phyloP scores from a whole-genome alignment of 1,284 basidiomycete genomes.

The Ceratobasidium sp. region DNA sequence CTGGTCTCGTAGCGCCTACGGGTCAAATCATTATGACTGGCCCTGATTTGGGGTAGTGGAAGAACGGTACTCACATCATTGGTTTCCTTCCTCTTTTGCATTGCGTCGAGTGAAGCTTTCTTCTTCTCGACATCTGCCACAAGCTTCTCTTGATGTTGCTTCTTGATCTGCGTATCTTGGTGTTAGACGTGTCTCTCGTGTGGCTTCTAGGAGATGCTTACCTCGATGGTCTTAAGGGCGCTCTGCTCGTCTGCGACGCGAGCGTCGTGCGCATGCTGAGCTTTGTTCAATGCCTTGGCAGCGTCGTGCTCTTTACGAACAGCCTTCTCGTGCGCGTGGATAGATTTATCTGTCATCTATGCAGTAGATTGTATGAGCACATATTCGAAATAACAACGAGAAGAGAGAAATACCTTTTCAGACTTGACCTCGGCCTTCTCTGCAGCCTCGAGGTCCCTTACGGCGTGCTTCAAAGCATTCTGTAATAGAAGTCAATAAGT shows the following conservation, averaged over 20 bases:
- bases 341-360: constrained; percentile 40
- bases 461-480: constrained; percentile 31
- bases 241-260: constrained; percentile 32
- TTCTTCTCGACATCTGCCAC: constrained; percentile 36
- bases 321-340: constrained; percentile 38
- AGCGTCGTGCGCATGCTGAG: constrained; percentile 36
- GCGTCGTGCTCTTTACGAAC: constrained; percentile 42
- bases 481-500: not conserved
- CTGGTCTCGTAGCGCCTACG: constrained; percentile 41
- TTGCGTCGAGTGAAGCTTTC: constrained; percentile 36
- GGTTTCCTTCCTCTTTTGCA: constrained; percentile 39
- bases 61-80: constrained; percentile 25
- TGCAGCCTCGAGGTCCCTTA: constrained; percentile 35
- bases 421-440: constrained; percentile 40
- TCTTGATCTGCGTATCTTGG: constrained; percentile 23
- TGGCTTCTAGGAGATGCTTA: not conserved
- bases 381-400: not conserved
- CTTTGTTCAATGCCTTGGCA: constrained; percentile 43
- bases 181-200: not conserved
- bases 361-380: not conserved
- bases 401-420: constrained; percentile 26
- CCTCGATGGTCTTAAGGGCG: constrained; percentile 35
- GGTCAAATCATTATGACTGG: not conserved
- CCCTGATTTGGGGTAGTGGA: too few relatives aligned
- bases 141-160: constrained; percentile 40